Conservation (phyloP, 1,139 yeast genomes). For the Hansenula lynferdii region DNA sequence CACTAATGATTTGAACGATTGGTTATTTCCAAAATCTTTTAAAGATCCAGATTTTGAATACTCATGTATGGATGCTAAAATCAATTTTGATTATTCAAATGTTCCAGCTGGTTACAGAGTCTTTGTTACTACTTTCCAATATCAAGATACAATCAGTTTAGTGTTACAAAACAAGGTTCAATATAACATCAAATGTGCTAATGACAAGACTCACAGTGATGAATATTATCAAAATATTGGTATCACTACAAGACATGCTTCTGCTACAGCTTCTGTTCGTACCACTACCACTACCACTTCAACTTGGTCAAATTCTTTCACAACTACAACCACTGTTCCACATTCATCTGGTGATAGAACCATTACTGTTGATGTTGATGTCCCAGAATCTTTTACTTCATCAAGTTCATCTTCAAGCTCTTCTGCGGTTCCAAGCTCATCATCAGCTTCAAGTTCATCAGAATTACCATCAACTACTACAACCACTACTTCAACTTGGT, state of each 20-base stretch:
- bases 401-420: background rate
- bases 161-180: constrained; percentile 8
- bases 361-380: constrained; percentile 3
- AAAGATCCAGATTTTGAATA: constrained; percentile 15
- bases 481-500: constrained; percentile 3
- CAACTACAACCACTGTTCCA: constrained; percentile 6
- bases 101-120: constrained; percentile 19
- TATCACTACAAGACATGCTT: constrained; percentile 11
- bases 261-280: constrained; percentile 15
- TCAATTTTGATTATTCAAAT: constrained; percentile 8
- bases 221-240: constrained; percentile 7
- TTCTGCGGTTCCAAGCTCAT: background rate
- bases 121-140: constrained; percentile 21
- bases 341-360: constrained; percentile 7
- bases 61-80: constrained; percentile 20
- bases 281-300: constrained; percentile 19
- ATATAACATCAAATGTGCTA: constrained; percentile 16
- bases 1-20: constrained; percentile 26
- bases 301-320: constrained; percentile 1
- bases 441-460: background rate
- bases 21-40: constrained; percentile 24
- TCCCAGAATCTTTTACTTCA: constrained; percentile 8
- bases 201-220: constrained; percentile 7
- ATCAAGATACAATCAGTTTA: constrained; percentile 16
- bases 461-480: constrained; percentile 3